These are phyloP conservation scores for Penicillium sp. DNA, from an alignment of 2,329 filamentous ascomycete genomes.

Conservation along the genomic window DNA sequence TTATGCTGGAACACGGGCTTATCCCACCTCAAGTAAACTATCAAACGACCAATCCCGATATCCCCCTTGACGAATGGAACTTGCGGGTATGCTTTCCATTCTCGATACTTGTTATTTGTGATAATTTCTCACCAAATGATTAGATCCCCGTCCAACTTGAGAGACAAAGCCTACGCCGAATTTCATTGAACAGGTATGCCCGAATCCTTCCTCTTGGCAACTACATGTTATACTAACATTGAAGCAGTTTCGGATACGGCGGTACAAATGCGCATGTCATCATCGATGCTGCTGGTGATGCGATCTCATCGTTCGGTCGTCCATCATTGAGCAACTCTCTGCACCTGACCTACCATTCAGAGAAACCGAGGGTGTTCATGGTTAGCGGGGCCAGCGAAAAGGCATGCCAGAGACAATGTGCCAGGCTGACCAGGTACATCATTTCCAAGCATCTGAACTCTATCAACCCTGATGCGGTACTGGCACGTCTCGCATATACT, in stretches of 20 bases:
- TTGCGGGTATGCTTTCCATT: slow-evolving; percentile 26
- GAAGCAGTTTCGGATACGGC: slow-evolving; percentile 13
- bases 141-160: slow-evolving; percentile 14
- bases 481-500: slow-evolving; percentile 9
- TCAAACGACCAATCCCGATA: slow-evolving; percentile 33
- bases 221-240: background rate
- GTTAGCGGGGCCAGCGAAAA: slow-evolving; percentile 13
- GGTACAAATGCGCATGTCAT: slow-evolving; percentile 22
- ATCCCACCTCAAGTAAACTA: slow-evolving; percentile 52
- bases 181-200: slow-evolving; percentile 13
- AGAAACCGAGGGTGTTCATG: slow-evolving; percentile 12
- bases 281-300: slow-evolving; percentile 10
- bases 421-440: slow-evolving; percentile 9
- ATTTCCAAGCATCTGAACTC: slow-evolving; percentile 6
- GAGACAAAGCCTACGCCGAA: slow-evolving; percentile 11
- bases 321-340: slow-evolving; percentile 6
- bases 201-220: background rate
- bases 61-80: slow-evolving; percentile 26
- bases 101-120: background rate
- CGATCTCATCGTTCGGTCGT: slow-evolving; percentile 4
- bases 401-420: slow-evolving; percentile 11
- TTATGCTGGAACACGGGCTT: slow-evolving; percentile 51
- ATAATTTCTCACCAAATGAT: slow-evolving; percentile 40
- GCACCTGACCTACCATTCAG: slow-evolving; percentile 11
- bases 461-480: slow-evolving; percentile 5